Conservation (phyloP, 805 yeast species). For the Kodamaea lidongshanica region DNA sequence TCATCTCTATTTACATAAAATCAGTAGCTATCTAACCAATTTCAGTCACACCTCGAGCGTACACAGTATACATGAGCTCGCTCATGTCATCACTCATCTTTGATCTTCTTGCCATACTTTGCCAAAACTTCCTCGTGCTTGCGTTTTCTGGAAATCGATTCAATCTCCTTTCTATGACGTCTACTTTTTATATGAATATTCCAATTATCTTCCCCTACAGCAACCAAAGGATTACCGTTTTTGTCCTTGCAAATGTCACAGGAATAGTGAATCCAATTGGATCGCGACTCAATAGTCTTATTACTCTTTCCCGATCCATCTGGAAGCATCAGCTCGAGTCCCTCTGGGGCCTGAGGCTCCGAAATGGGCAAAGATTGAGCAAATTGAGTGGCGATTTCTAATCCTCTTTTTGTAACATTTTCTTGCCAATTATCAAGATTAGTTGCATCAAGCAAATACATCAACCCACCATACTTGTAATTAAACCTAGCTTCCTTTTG, state of each 20-base stretch:
- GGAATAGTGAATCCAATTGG: constrained; percentile 58
- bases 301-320: constrained; percentile 26
- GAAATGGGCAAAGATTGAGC: constrained; percentile 25
- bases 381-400: constrained; percentile 38
- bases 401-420: constrained; percentile 53
- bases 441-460: constrained; percentile 72
- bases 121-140: constrained; percentile 44
- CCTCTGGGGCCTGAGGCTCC: constrained; percentile 23
- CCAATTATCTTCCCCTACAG: constrained; percentile 73
- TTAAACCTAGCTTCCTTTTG: constrained; percentile 39
- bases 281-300: constrained; percentile 27
- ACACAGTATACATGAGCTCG: too few species aligned
- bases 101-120: constrained; percentile 5
- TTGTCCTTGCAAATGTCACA: constrained; percentile 64
- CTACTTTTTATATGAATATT: constrained; percentile 59
- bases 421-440: constrained; percentile 57
- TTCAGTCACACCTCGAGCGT: too few species aligned
- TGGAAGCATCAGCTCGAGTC: constrained; percentile 22
- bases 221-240: constrained; percentile 49
- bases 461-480: constrained; percentile 53
- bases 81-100: too few species aligned
- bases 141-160: constrained; percentile 44
- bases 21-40: too few species aligned
- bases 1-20: too few species aligned
- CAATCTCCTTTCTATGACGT: constrained; percentile 54